Evolutionary conservation across 2,329 filamentous ascomycete species (phyloP).

Genomic region (Fusarium cicatricum): DNA sequence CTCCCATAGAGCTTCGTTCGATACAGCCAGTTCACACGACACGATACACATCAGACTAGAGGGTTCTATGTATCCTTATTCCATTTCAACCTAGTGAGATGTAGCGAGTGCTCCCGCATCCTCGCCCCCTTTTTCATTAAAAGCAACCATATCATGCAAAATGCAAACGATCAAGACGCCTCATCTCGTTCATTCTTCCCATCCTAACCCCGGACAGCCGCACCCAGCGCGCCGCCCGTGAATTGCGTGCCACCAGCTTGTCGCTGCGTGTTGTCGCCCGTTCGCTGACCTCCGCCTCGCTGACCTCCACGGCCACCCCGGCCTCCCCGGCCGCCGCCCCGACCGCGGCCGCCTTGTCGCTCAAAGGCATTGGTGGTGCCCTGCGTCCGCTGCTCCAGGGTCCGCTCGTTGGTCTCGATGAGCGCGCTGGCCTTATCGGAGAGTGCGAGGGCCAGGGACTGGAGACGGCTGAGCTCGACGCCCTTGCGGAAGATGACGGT

Average conservation of each 20-base stretch:
- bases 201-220: constrained; percentile 66
- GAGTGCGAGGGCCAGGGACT: constrained; percentile 92
- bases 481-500: constrained; percentile 99
- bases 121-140: constrained; percentile 46
- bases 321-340: constrained; percentile 71
- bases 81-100: constrained; percentile 46
- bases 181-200: constrained; percentile 43
- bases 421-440: constrained; percentile 96
- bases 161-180: constrained; percentile 46
- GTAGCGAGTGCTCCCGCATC: constrained; percentile 46
- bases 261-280: constrained; percentile 67
- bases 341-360: constrained; percentile 82
- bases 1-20: neutral
- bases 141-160: constrained; percentile 49
- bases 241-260: constrained; percentile 80
- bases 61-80: constrained; percentile 45
- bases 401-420: constrained; percentile 97
- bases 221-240: constrained; percentile 80
- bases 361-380: constrained; percentile 96
- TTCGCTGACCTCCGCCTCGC: constrained; percentile 64
- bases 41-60: constrained; percentile 32
- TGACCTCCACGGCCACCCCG: constrained; percentile 70
- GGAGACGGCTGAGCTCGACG: constrained; percentile 93
- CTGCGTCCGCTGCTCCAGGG: constrained; percentile 95
- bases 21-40: constrained; percentile 16